Percentiles rank a stretch among this genome's conserved stretches.
Evolutionary conservation across 305 asterid genomes (phyloP).

Genomic region (Fraxinus platypoda): DNA sequence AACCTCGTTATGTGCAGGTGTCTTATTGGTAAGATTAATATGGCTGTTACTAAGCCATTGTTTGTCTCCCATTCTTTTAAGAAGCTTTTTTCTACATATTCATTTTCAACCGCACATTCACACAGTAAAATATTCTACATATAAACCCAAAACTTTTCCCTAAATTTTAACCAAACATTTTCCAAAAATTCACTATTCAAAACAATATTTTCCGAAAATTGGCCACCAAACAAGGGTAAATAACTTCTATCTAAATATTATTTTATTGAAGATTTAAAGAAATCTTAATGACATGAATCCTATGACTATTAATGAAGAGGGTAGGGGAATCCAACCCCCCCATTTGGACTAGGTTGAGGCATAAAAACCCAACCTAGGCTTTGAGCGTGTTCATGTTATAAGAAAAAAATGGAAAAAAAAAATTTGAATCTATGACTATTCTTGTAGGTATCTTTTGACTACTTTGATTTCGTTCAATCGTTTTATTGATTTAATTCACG

Average conservation of each 20-base stretch:
- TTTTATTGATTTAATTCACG: neutral
- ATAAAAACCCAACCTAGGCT: neutral
- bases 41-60: slow-evolving; percentile 4
- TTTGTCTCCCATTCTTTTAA: no score
- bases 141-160: no score
- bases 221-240: neutral
- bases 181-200: no score
- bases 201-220: no score
- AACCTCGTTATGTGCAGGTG: slow-evolving; percentile 94
- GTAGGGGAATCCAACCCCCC: neutral
- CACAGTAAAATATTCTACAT: no score
- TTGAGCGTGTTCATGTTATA: neutral
- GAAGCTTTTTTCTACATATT: no score
- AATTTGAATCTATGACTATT: neutral
- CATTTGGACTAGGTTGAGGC: neutral
- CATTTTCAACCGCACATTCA: no score
- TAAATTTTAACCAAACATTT: no score
- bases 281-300: slow-evolving; percentile 16
- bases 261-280: neutral
- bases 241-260: slow-evolving; percentile 19
- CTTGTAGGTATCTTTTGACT: neutral
- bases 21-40: slow-evolving; percentile 64
- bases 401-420: neutral
- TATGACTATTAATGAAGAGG: neutral
- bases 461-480: neutral